These are phyloP conservation scores for Aspergillus sclerotialis DNA, from an alignment of 2,329 filamentous ascomycete genomes.

Conservation along the genomic window DNA sequence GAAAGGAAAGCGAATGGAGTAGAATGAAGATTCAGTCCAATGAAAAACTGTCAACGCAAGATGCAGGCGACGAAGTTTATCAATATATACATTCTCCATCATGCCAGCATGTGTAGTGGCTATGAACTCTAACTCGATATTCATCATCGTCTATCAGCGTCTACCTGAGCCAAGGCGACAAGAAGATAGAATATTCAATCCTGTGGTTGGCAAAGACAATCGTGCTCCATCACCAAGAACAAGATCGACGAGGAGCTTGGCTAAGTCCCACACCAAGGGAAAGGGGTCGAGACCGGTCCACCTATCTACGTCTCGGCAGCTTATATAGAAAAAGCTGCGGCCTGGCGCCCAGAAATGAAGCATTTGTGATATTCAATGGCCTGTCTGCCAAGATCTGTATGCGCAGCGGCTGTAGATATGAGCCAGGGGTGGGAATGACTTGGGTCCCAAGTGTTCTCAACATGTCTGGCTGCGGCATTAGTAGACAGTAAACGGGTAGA, in stretches of 20 bases:
- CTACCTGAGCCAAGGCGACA: background rate
- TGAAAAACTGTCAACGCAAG: no score
- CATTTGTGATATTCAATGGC: background rate
- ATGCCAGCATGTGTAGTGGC: no score
- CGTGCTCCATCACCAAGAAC: background rate
- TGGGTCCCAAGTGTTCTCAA: no score
- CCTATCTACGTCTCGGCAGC: background rate
- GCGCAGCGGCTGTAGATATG: no score
- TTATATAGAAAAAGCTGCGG: background rate
- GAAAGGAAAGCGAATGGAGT: constrained; percentile 3
- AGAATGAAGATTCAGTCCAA: constrained; percentile 1
- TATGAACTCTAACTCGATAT: no score
- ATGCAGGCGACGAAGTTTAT: background rate
- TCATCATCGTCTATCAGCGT: background rate
- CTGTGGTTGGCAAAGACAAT: background rate
- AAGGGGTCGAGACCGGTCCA: background rate
- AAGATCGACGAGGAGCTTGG: background rate
- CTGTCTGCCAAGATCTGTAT: background rate
- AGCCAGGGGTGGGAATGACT: no score
- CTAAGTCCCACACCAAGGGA: background rate
- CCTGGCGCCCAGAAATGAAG: background rate
- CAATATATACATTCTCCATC: no score
- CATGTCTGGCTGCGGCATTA: no score
- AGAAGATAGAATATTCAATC: background rate
- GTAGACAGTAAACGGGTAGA: no score